Evolutionary conservation across 129 eudicot genomes (phyloP).

Genomic region (Arctium minus): DNA sequence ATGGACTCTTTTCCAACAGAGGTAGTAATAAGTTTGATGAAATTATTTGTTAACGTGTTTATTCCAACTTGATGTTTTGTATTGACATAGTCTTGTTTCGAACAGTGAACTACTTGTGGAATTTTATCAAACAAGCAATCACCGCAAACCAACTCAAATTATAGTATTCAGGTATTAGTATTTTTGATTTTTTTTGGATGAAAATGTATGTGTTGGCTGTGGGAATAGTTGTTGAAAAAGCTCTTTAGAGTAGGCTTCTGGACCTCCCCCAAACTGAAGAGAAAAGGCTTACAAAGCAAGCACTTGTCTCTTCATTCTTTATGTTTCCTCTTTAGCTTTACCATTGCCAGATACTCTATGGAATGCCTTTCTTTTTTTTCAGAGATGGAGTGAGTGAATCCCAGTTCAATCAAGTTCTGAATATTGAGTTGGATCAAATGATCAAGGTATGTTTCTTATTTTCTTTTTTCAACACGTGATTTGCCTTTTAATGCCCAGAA

Average conservation of each 20-base stretch:
- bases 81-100: constrained; percentile 13
- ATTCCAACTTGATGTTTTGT: constrained; percentile 6
- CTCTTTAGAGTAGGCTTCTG: not conserved
- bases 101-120: constrained; percentile 84
- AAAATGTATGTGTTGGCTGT: not conserved
- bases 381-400: constrained; percentile 98
- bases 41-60: not conserved
- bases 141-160: constrained; percentile 77
- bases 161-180: constrained; percentile 73
- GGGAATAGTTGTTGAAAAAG: not conserved
- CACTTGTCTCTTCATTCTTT: not conserved
- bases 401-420: constrained; percentile 78
- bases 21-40: not conserved
- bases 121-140: constrained; percentile 70
- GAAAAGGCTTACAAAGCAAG: not conserved
- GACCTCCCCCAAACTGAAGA: not conserved
- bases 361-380: constrained; percentile 17
- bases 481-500: not conserved
- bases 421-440: constrained; percentile 87
- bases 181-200: not conserved
- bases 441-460: constrained; percentile 54
- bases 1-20: not conserved
- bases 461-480: not conserved
- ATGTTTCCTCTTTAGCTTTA: not conserved
- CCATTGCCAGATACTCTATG: not conserved